phyloP scores from a whole-genome alignment of 23 red algal species.

The Gracilaria vermiculophylla region DNA sequence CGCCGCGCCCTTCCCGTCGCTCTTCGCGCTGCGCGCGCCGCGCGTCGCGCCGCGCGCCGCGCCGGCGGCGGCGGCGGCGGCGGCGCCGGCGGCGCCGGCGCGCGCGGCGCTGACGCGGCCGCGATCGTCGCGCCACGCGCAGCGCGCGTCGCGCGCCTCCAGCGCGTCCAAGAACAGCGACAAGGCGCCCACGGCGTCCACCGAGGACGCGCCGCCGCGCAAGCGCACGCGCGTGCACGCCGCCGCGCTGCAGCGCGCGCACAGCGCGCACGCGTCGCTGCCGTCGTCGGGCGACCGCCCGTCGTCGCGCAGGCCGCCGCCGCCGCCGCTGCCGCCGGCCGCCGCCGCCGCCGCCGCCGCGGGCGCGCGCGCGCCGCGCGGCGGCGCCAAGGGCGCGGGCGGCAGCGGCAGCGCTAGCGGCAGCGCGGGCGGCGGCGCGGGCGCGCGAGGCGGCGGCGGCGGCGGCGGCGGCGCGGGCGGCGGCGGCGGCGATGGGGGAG shows the following conservation, averaged over 20 bases:
- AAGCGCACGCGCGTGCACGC: constrained; percentile 36
- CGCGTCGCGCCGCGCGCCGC: neutral
- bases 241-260: neutral
- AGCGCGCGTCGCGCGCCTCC: neutral
- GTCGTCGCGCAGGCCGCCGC: too few species aligned
- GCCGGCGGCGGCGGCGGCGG: neutral
- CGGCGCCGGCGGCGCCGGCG: neutral
- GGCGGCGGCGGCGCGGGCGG: neutral
- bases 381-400: neutral
- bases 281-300: neutral
- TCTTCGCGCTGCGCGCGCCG: neutral
- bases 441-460: neutral
- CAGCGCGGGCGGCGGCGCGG: neutral
- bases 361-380: neutral
- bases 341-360: neutral
- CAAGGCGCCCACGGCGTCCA: constrained; percentile 35
- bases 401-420: neutral
- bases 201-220: constrained; percentile 55
- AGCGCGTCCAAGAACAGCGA: constrained; percentile 12
- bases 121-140: neutral
- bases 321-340: too few species aligned
- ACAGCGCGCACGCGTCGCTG: constrained; percentile 50
- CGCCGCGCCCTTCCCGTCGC: neutral
- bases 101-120: neutral
- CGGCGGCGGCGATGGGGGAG: neutral